These are phyloP conservation scores for Coniochaeta sp. DNA, from an alignment of 2,329 filamentous ascomycete genomes.

Conservation along the genomic window DNA sequence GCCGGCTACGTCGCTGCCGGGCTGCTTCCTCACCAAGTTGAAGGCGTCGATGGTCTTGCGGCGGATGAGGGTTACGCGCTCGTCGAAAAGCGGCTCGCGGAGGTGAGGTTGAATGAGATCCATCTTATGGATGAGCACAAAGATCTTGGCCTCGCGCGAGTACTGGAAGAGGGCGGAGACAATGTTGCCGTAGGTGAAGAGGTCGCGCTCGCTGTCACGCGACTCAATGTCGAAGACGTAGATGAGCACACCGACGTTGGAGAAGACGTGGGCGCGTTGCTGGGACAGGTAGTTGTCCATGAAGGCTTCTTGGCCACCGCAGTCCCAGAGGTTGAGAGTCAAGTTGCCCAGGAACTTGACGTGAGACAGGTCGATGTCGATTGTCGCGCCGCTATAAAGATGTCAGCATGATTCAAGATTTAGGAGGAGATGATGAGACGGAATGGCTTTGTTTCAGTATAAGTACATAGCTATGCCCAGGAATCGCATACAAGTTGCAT, in stretches of 20 bases:
- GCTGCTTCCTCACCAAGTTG: slow-evolving; percentile 24
- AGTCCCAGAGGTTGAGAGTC: slow-evolving; percentile 97
- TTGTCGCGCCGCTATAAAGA: slow-evolving; percentile 71
- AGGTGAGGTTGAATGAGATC: slow-evolving; percentile 79
- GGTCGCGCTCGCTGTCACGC: slow-evolving; percentile 85
- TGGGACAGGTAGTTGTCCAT: slow-evolving; percentile 97
- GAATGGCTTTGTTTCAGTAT: neutral
- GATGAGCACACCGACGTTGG: slow-evolving; percentile 91
- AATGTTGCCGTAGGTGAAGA: slow-evolving; percentile 86
- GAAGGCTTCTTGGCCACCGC: slow-evolving; percentile 96
- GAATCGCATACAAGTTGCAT: too few species aligned
- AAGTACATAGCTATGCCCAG: too few species aligned
- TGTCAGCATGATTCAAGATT: neutral
- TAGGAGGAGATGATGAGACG: neutral
- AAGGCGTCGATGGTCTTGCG: slow-evolving; percentile 58
- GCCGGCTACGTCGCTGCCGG: slow-evolving; percentile 19
- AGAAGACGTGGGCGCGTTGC: slow-evolving; percentile 93
- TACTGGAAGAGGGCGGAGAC: slow-evolving; percentile 83
- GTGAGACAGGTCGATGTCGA: slow-evolving; percentile 96
- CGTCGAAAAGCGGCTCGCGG: slow-evolving; percentile 76
- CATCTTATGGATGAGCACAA: slow-evolving; percentile 98
- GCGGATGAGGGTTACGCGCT: slow-evolving; percentile 70
- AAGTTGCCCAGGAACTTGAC: slow-evolving; percentile 98
- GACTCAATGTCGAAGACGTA: slow-evolving; percentile 99
- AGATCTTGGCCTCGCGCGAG: slow-evolving; percentile 74